A percentile compares a stretch with the other conserved stretches of the same genome.
Evolutionary conservation across 2,329 filamentous ascomycete genomes (phyloP).

Genomic region (Trichoderma oligosporum): DNA sequence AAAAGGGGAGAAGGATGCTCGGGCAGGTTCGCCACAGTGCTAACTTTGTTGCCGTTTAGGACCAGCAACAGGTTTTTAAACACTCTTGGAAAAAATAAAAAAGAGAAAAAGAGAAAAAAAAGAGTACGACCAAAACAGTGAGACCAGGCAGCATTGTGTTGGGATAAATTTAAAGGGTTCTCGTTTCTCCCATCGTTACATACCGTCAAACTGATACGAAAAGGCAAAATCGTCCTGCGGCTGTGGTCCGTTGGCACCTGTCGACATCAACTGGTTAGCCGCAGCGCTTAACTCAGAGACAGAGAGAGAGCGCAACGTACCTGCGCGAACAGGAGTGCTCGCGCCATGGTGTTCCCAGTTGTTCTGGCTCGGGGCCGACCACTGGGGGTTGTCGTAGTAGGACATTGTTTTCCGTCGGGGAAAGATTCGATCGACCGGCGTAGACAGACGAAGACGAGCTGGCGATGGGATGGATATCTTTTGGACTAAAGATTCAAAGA

Average conservation of each 20-base stretch:
- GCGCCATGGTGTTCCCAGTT: conserved; percentile 46
- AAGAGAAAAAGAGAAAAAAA: not conserved
- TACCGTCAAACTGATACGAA: conserved; percentile 85
- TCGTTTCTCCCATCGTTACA: conserved; percentile 35
- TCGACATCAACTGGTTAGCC: conserved; percentile 20
- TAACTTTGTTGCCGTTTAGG: not conserved
- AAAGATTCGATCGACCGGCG: conserved; percentile 4
- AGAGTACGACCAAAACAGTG: not conserved
- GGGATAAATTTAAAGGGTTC: not conserved
- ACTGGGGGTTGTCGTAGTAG: conserved; percentile 45
- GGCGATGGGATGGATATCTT: conserved; percentile 5
- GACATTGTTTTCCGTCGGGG: conserved; percentile 34
- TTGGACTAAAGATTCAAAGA: not conserved
- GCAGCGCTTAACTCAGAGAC: not conserved
- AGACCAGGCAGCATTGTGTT: too few species aligned
- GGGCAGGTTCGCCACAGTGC: not conserved
- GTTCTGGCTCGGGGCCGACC: conserved; percentile 38
- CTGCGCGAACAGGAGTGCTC: conserved; percentile 40
- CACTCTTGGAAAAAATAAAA: too few species aligned
- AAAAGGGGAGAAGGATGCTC: not conserved
- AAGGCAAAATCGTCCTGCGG: conserved; percentile 78
- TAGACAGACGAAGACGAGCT: not conserved
- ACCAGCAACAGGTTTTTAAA: not conserved
- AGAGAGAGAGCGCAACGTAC: conserved; percentile 27
- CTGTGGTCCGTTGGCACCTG: conserved; percentile 72